Evolutionary conservation across 78 protist species (phyloP).

Genomic region (Diacronema lutheri): DNA sequence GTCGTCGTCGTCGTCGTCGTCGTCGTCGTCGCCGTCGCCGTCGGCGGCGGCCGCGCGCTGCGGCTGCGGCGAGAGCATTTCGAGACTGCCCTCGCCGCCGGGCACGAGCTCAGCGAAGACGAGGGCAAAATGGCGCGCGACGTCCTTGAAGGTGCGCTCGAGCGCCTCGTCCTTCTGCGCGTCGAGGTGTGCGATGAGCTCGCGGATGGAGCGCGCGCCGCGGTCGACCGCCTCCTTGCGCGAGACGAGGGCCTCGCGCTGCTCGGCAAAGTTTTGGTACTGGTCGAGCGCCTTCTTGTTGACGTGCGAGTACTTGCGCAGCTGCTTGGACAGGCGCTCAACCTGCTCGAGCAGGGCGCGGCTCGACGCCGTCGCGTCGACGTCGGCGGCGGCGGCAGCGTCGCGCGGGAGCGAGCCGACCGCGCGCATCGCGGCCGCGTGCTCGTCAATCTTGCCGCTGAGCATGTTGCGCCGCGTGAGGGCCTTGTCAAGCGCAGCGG

Average conservation of each 20-base stretch:
- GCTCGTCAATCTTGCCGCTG: conserved; percentile 25
- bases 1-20: not conserved
- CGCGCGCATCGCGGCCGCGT: conserved; percentile 52
- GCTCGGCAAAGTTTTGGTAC: conserved; percentile 60
- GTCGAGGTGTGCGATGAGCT: conserved; percentile 78
- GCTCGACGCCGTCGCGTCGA: not conserved
- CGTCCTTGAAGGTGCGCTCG: conserved; percentile 81
- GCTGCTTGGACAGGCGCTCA: conserved; percentile 27
- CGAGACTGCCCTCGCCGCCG: conserved; percentile 68
- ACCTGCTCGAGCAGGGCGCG: not conserved
- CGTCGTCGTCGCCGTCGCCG: not conserved
- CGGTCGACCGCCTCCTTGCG: conserved; percentile 64
- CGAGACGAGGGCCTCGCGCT: not conserved
- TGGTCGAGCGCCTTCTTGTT: conserved; percentile 97
- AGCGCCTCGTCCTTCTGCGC: conserved; percentile 90
- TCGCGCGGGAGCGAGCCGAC: conserved; percentile 71
- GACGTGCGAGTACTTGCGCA: conserved; percentile 72
- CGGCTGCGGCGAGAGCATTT: not conserved
- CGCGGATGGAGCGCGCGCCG: conserved; percentile 61
- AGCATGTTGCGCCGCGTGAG: not conserved
- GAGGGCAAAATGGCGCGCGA: conserved; percentile 68
- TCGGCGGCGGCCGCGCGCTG: not conserved
- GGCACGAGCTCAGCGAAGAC: conserved; percentile 85
- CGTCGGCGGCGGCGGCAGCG: conserved; percentile 7
- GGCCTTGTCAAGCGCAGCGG: not conserved